Base-by-base conservation (phyloP, 2,329 filamentous ascomycete genomes). In the Exophiala bonariae region DNA sequence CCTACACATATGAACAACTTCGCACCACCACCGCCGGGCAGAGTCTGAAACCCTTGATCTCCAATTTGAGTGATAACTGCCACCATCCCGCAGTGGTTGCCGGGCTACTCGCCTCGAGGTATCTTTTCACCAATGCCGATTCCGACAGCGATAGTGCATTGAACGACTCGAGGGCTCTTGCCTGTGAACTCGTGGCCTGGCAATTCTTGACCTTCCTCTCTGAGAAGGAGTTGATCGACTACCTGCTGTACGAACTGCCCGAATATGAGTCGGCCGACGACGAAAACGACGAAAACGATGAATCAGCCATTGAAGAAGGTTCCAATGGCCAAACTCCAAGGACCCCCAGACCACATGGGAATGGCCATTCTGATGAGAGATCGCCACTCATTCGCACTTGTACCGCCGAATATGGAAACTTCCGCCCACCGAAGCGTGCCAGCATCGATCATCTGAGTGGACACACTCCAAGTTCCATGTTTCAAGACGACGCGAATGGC, bases 141-240 rank as follows among this genome's bases (percentile, higher is more conserved):
- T 41, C 14, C 10, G 65, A 74, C 38, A 75, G 77, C 40, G 78
- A 81, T 50, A 72, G 75, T 47, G 79, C 77, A 1, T 66, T 82
- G 20, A 79, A 81, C 45, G 71, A 77, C 57, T 76, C 76, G 8
- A 70, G 79, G 53, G 79, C 75, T 11, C 71, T 75, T 59, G 79
- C 80, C 4, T 83, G 80, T 57, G 80, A 83, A 62, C 75, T 79
- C 46, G 74, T 82, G 6, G 80, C 80, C n/a, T 82, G 79, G 78
- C 75, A 80, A 41, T 82, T 81, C 47, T 63, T 83, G 18, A 76
- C 76, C 20, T 75, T 75, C 50, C 63, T 83, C 34, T 75, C 77
- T 9, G 74, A 80, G 44, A 65, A 71, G 22, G 80, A 83, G 47
- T 72, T 75, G 6, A 81, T 83, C 32, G 77, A 81, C 38, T 76